These are phyloP conservation scores for Ambrosia hybrid DNA, from an alignment of 140 eudicot genomes.

Conservation along the genomic window DNA sequence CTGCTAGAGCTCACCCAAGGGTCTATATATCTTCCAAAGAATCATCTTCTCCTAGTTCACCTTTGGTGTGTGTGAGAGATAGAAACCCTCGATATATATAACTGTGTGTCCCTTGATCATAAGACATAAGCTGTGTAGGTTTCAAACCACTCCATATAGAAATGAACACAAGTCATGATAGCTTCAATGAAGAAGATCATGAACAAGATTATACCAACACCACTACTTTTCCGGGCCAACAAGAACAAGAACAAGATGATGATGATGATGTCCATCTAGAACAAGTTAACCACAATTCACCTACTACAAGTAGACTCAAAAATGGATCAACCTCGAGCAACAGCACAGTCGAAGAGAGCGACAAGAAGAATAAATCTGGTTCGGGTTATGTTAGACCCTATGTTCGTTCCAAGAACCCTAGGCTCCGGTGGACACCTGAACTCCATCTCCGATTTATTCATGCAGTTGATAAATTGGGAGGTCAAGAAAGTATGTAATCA, in stretches of 20 bases:
- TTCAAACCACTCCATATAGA: neutral
- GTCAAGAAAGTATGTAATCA: slow-evolving; percentile 72
- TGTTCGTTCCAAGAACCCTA: slow-evolving; percentile 75
- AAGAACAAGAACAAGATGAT: slow-evolving; percentile 10
- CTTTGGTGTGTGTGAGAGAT: neutral
- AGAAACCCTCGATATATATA: no score
- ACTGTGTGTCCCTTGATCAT: slow-evolving; percentile 8
- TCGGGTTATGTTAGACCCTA: slow-evolving; percentile 75
- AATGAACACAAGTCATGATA: slow-evolving; percentile 27
- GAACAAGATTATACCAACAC: slow-evolving; percentile 16
- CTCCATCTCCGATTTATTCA: slow-evolving; percentile 89
- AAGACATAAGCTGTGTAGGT: slow-evolving; percentile 5
- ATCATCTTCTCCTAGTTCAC: neutral
- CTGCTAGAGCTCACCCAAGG: neutral
- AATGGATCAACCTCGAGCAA: slow-evolving; percentile 60
- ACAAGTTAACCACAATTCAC: slow-evolving; percentile 20
- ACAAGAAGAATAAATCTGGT: slow-evolving; percentile 27
- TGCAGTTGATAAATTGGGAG: slow-evolving; percentile 80
- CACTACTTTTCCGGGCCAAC: slow-evolving; percentile 7
- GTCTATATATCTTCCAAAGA: neutral
- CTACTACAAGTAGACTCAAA: slow-evolving; percentile 23
- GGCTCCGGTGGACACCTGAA: slow-evolving; percentile 95
- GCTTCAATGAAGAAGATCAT: slow-evolving; percentile 8
- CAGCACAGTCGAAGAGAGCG: slow-evolving; percentile 72
- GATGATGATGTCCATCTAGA: slow-evolving; percentile 16